Conservation (phyloP, 495 filamentous ascomycete genomes). For the Lichenothelia convexa region DNA sequence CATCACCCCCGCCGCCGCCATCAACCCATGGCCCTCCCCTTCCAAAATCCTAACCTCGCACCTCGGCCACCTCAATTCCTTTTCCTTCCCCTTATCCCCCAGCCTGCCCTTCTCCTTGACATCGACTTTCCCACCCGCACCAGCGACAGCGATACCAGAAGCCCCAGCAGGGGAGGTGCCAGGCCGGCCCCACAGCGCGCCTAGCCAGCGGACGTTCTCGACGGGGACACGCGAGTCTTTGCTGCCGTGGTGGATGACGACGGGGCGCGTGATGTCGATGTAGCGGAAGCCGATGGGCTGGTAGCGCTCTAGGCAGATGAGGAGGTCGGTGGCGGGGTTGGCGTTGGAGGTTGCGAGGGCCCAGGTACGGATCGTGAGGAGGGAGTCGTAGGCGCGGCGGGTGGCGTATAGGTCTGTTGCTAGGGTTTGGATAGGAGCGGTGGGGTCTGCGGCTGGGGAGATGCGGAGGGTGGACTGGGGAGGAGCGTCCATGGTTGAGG, state of each 20-base stretch:
- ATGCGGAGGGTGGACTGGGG: no score
- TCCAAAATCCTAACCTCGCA: slow-evolving; percentile 75
- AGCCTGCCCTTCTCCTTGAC: neutral
- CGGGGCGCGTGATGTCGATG: slow-evolving; percentile 76
- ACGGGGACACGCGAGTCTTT: slow-evolving; percentile 83
- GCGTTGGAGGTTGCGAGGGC: slow-evolving; percentile 79
- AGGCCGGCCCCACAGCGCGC: slow-evolving; percentile 86
- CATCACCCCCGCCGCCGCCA: slow-evolving; percentile 92
- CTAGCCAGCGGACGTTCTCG: slow-evolving; percentile 89
- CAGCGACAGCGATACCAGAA: slow-evolving; percentile 39
- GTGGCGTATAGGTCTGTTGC: slow-evolving; percentile 46
- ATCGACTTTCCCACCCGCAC: neutral
- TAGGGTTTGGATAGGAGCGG: slow-evolving; percentile 9
- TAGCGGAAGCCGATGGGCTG: slow-evolving; percentile 93
- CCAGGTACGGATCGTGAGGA: slow-evolving; percentile 86
- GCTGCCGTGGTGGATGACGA: slow-evolving; percentile 87
- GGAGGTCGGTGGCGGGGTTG: slow-evolving; percentile 82
- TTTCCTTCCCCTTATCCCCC: no score
- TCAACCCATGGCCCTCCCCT: slow-evolving; percentile 86
- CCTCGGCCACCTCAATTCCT: no score
- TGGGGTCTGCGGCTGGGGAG: no score
- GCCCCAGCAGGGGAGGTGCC: no score
- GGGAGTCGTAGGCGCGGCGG: slow-evolving; percentile 62
- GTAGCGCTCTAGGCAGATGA: slow-evolving; percentile 81
- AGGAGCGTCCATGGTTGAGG: no score